These are phyloP conservation scores for Hapsidospora chrysogenum DNA, from an alignment of 495 filamentous ascomycete species.

Conservation along the genomic window DNA sequence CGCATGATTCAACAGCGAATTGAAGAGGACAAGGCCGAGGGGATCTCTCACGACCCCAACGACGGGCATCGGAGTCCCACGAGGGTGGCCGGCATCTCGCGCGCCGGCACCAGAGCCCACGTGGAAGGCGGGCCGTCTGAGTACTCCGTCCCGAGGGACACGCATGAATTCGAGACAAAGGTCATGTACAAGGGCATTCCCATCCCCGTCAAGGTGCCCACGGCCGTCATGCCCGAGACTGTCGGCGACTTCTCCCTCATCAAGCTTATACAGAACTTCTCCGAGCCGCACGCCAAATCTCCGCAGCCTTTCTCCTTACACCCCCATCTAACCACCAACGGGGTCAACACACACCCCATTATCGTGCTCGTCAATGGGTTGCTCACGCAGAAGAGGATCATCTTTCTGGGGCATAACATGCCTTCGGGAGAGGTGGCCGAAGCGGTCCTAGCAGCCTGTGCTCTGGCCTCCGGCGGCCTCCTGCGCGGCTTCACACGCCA, in stretches of 20 bases:
- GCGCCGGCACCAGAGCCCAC: constrained; percentile 36
- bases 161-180: constrained; percentile 89
- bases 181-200: constrained; percentile 92
- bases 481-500: constrained; percentile 89
- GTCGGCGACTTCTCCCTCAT: constrained; percentile 96
- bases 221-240: constrained; percentile 82
- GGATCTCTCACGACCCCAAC: constrained; percentile 20
- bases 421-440: constrained; percentile 91
- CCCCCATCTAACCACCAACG: constrained; percentile 84
- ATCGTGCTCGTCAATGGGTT: constrained; percentile 67
- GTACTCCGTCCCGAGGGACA: constrained; percentile 71
- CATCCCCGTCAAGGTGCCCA: constrained; percentile 89
- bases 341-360: constrained; percentile 60
- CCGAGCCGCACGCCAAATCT: constrained; percentile 56
- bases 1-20: constrained; percentile 64
- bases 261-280: constrained; percentile 90
- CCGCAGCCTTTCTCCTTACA: constrained; percentile 82
- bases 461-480: constrained; percentile 87
- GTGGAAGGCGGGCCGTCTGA: constrained; percentile 25
- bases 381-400: constrained; percentile 88
- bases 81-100: constrained; percentile 27
- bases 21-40: constrained; percentile 29
- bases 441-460: constrained; percentile 84
- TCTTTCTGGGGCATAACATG: constrained; percentile 89
- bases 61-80: constrained; percentile 31